These are phyloP conservation scores for Colletotrichum abscissum DNA, from an alignment of 2,329 filamentous ascomycete species.

Conservation along the genomic window DNA sequence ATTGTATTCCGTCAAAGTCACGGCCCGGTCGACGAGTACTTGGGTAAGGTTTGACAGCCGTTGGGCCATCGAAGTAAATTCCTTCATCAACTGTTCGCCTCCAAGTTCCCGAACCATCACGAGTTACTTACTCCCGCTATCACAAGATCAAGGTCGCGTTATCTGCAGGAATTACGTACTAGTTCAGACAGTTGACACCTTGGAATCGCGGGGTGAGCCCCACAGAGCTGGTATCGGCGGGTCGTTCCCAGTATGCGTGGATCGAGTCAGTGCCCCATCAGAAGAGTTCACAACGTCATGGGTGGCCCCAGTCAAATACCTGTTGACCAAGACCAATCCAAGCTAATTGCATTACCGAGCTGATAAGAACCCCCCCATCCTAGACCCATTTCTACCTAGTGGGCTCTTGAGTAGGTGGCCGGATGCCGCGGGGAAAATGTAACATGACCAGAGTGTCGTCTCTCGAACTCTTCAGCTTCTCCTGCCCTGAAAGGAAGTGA, in stretches of 20 bases:
- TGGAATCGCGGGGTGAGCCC: background rate
- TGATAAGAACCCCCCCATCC: background rate
- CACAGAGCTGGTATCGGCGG: background rate
- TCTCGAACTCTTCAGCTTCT: background rate
- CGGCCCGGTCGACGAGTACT: background rate
- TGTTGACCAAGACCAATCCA: background rate
- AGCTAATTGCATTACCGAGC: background rate
- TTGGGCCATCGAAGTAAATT: background rate
- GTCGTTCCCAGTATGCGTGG: background rate
- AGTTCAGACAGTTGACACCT: background rate
- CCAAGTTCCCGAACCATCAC: background rate
- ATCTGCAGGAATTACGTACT: constrained; percentile 8
- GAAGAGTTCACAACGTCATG: background rate
- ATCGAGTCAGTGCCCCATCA: background rate
- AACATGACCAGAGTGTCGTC: background rate
- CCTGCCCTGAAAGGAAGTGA: background rate
- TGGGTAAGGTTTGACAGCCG: background rate
- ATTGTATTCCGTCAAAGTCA: background rate
- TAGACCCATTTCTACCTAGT: background rate
- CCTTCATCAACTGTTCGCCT: background rate
- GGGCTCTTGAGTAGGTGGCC: background rate
- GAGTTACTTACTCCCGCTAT: background rate
- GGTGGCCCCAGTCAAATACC: background rate
- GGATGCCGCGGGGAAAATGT: background rate
- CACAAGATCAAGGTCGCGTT: background rate